Base-by-base conservation (phyloP, 2,329 filamentous ascomycete genomes). In the Dactylella cylindrospora region DNA sequence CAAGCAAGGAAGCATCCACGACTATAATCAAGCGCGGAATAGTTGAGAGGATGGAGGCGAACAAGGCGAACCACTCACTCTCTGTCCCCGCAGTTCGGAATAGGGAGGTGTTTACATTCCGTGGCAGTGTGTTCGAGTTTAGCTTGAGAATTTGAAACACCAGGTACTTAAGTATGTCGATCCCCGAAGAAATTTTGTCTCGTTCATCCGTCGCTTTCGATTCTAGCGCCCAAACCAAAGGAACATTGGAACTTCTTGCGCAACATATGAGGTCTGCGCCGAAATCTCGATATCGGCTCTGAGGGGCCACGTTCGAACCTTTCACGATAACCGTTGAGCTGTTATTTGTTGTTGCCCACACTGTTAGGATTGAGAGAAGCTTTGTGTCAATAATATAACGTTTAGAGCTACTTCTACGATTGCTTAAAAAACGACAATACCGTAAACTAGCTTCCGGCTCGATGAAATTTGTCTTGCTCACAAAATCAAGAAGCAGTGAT, bases 291-390 rank as follows among this genome's bases (percentile, higher is more conserved):
- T 7, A 44, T 32, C 32, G 40, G 5, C 15, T 19, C 10, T 15
- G 40, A 1, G 15, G 2, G 4, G 26, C 17, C 32, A 31, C 6
- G 19, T 29, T 32, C 5, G 25, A 9, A 5, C 40, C 40, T 28
- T 44, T 44, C 12, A 44, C 32, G 15, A 44, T 22, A 8, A 44
- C 9, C 8, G 40, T 44, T 7, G 40, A 44, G 9, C 40, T 44
- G 4, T 10, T n/a, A 6, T 32, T 7, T 9, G 23, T 28, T 22
- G 25, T 12, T 9, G 17, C 26, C 40, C 40, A 44, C 15, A 1
- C 10, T 20, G 7, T 12, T 6, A 44, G 40, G 12, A 22, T 44
- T 13, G 26, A 44, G 13, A 44, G 15, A 2, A 44, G 15, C 6
- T 44, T 15, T 13, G 26, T 29, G 6, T 44, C 40, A 8, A 44